Conservation (phyloP, 2,329 filamentous ascomycete genomes). For the Nothopassalora personata region DNA sequence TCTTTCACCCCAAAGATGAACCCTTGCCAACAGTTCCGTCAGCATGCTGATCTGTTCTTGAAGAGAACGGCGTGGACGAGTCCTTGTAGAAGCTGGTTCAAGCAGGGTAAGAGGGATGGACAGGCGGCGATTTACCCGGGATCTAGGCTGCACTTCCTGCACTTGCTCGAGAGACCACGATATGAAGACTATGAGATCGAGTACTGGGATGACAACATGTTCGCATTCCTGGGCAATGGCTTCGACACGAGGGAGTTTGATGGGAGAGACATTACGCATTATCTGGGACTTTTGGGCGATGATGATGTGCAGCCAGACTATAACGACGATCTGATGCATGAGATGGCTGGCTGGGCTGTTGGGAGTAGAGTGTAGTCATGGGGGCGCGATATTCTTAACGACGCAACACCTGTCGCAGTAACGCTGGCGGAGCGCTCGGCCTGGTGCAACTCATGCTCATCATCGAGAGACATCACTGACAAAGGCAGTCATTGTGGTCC, state of each 20-base stretch:
- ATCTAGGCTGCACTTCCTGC: slow-evolving; percentile 35
- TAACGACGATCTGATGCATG: slow-evolving; percentile 36
- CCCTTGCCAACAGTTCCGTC: slow-evolving; percentile 32
- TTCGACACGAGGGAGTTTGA: slow-evolving; percentile 44
- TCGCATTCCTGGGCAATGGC: slow-evolving; percentile 40
- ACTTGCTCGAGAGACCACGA: slow-evolving; percentile 34
- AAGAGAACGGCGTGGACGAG: slow-evolving; percentile 36
- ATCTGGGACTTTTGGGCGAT: slow-evolving; percentile 38
- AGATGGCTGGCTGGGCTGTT: slow-evolving; percentile 34
- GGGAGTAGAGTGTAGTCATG: slow-evolving; percentile 8
- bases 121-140: slow-evolving; percentile 39
- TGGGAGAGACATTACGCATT: slow-evolving; percentile 45
- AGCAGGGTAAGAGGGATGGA: slow-evolving; percentile 34
- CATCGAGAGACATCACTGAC: no score
- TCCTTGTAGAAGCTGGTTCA: slow-evolving; percentile 35
- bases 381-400: not conserved
- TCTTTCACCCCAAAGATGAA: slow-evolving; percentile 34
- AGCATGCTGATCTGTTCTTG: slow-evolving; percentile 39
- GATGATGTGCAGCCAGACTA: slow-evolving; percentile 39
- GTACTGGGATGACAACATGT: slow-evolving; percentile 37
- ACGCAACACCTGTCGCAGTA: no score
- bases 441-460: no score
- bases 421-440: no score
- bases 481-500: no score
- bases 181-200: slow-evolving; percentile 42